Percentiles rank a stretch among this genome's conserved stretches.
Conservation (phyloP, 331 rosid genomes). For the Quercus tomentella region DNA sequence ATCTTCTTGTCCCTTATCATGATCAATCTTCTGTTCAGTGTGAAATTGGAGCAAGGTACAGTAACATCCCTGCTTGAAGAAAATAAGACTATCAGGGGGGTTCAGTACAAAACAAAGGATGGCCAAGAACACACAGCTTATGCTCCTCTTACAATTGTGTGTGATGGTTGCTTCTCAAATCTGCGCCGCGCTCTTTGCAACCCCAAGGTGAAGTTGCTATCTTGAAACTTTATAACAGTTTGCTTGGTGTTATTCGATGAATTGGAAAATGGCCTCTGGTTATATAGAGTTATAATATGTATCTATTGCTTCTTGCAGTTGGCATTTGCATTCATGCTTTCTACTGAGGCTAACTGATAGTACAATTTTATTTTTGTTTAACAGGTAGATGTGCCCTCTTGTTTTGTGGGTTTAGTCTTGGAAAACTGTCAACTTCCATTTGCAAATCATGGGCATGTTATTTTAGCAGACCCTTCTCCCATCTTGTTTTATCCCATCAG, state of each 20-base stretch:
- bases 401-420: slow-evolving; percentile 52
- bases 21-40: slow-evolving; percentile 22
- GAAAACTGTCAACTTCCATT: slow-evolving; percentile 60
- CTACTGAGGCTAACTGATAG: background rate
- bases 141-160: slow-evolving; percentile 56
- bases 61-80: slow-evolving; percentile 55
- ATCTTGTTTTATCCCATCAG: slow-evolving; percentile 59
- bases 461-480: slow-evolving; percentile 56
- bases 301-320: background rate
- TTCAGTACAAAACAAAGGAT: slow-evolving; percentile 51
- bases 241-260: background rate
- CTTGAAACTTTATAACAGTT: background rate
- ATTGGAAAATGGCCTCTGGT: background rate
- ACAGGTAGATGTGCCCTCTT: slow-evolving; percentile 57
- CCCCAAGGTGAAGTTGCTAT: slow-evolving; percentile 39
- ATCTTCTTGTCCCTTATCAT: background rate
- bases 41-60: slow-evolving; percentile 53
- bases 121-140: slow-evolving; percentile 39
- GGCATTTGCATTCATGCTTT: background rate
- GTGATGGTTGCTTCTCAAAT: slow-evolving; percentile 67
- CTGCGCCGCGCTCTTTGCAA: slow-evolving; percentile 53
- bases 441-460: slow-evolving; percentile 56
- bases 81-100: slow-evolving; percentile 47
- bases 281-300: background rate
- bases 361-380: background rate